These are phyloP conservation scores for Pythium guiyangense DNA, from an alignment of 352 stramenopile genomes.

Conservation along the genomic window DNA sequence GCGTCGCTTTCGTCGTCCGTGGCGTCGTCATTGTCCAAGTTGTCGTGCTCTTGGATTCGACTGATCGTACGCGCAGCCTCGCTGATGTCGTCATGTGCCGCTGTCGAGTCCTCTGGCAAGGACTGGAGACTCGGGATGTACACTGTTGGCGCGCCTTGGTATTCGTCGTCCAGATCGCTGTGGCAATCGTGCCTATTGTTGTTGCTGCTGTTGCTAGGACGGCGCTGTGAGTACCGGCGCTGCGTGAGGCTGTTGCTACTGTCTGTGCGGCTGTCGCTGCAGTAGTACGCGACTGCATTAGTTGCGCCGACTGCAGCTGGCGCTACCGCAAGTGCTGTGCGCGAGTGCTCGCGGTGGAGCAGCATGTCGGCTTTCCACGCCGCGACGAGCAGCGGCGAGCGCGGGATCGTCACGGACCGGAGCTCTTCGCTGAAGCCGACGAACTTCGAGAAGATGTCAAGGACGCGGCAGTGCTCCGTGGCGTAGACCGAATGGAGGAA, in stretches of 20 bases:
- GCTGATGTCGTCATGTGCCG: background rate
- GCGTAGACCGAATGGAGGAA: constrained; percentile 42
- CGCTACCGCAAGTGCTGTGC: background rate
- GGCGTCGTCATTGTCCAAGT: background rate
- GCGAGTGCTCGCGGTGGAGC: constrained; percentile 1
- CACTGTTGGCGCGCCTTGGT: constrained; percentile 2
- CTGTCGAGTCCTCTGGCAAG: background rate
- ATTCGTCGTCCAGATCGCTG: background rate
- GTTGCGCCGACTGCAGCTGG: background rate
- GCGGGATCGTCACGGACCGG: constrained; percentile 14
- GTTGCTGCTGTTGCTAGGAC: background rate
- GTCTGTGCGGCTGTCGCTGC: background rate
- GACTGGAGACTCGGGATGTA: constrained; percentile 5
- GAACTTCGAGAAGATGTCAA: constrained; percentile 35
- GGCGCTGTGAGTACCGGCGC: background rate
- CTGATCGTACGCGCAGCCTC: background rate
- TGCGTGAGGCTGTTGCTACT: background rate
- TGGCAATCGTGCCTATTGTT: background rate
- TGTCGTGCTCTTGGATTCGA: background rate
- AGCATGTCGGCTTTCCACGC: constrained; percentile 18
- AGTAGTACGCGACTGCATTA: background rate
- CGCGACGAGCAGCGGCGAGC: constrained; percentile 13
- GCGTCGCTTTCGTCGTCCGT: constrained; percentile 3
- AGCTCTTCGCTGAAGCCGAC: constrained; percentile 35
- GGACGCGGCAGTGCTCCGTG: constrained; percentile 36